Base-by-base conservation (phyloP, 1,284 basidiomycete species). In the Trichosporon sp. region DNA sequence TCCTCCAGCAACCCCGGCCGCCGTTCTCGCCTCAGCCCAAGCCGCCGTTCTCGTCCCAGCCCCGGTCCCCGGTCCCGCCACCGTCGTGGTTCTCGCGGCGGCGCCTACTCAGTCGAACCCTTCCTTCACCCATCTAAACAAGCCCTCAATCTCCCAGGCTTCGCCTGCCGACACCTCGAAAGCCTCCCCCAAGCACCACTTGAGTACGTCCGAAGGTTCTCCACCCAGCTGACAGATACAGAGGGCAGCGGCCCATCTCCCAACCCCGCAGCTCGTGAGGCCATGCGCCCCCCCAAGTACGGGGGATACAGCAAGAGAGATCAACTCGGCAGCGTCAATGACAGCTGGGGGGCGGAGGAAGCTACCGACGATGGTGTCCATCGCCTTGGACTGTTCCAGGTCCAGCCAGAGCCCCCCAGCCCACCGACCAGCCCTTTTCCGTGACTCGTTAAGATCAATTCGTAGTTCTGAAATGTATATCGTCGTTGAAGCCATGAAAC, bases 221-320 rank as follows among this genome's bases (percentile, higher is more conserved):
- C 11, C 8, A 16, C 2, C 4, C 35, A 48, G 31, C 59, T 63
- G 32, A 63, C 59, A 12, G 1, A 16, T 35, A 32, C 16, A 63
- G 32, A 16, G 14, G 31, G 31, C 14, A n/a, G 32, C 21, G 16
- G 14, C 6, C 32, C 31, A 4, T 6, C 59, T 1, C 19, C 32
- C 59, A 63, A 35, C 31, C 71, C n/a, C 6, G 59, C 59, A n/a
- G 71, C 73, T 4, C 71, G 69, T 8, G 75, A 71, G 16, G 21
- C 67, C 4, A 75, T 77, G 73, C 69, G 75, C 1, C 75, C 74
- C 2, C 76, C 76, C 1, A 71, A 73, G 26, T 73, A 79, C 21
- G 80, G 80, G 8, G 80, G 80, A 1, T 69, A 74, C 38, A 77
- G 74, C 2, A 81, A 81, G 73, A 77, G 76, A 21, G 77, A 79